Evolutionary conservation across 768 basidiomycete genomes (phyloP).

Genomic region (Hebeloma cylindrosporum): DNA sequence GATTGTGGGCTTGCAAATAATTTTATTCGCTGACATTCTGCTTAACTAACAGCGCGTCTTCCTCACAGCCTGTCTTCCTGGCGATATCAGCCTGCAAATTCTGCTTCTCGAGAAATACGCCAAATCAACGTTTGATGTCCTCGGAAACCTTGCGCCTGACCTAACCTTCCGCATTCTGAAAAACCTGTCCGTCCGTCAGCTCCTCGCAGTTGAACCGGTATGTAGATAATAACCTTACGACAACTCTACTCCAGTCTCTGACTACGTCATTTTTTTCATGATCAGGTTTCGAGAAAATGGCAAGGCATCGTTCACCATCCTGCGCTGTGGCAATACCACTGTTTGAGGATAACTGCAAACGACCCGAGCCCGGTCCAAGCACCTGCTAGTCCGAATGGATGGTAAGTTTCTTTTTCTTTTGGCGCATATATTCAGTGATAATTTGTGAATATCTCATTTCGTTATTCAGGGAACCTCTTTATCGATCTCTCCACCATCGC

Average conservation of each 20-base stretch:
- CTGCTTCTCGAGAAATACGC: constrained; percentile 82
- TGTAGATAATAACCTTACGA: constrained; percentile 38
- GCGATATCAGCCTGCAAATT: constrained; percentile 84
- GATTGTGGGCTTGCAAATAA: constrained; percentile 43
- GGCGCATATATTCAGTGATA: neutral
- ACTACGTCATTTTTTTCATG: constrained; percentile 39
- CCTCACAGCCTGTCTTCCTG: constrained; percentile 68
- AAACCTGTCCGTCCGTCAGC: constrained; percentile 52
- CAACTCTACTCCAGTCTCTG: constrained; percentile 2
- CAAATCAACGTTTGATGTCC: constrained; percentile 78
- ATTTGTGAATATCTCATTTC: neutral
- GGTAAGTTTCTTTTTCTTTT: constrained; percentile 43
- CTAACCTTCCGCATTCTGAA: constrained; percentile 65
- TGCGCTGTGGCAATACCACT: constrained; percentile 76
- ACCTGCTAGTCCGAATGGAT: constrained; percentile 67
- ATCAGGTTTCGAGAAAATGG: constrained; percentile 47
- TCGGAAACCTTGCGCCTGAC: constrained; percentile 68
- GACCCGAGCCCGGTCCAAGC: constrained; percentile 68
- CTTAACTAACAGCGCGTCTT: constrained; percentile 6
- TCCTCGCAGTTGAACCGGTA: constrained; percentile 60
- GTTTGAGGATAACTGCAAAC: constrained; percentile 65
- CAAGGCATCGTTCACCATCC: constrained; percentile 55
- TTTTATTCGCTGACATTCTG: constrained; percentile 3
- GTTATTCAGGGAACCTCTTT: constrained; percentile 52
- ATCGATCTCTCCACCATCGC: constrained; percentile 79